A percentile compares a stretch with the other conserved stretches of the same genome.
phyloP scores from a whole-genome alignment of 257 asterid species.

The Petrea volubilis region DNA sequence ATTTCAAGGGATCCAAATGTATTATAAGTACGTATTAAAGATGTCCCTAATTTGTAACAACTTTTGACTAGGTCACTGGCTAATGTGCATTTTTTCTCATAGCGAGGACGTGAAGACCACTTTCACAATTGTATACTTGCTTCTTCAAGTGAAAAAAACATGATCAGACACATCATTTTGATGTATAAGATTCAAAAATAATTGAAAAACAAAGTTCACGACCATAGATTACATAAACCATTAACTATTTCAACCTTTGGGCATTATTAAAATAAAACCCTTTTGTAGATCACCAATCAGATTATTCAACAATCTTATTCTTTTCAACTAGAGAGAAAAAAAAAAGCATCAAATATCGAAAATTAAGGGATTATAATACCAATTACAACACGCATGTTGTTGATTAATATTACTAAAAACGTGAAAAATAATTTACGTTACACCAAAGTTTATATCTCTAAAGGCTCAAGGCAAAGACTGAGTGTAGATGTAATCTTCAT shows the following conservation, averaged over 20 bases:
- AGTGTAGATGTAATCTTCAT: constrained; percentile 49
- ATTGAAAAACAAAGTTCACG: too few species aligned
- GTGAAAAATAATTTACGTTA: background rate
- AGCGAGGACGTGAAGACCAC: too few species aligned
- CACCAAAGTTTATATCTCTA: background rate
- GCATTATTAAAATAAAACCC: background rate
- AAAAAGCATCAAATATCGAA: background rate
- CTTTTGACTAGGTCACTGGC: too few species aligned
- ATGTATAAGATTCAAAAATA: too few species aligned
- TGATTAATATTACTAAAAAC: background rate
- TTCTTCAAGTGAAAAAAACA: too few species aligned
- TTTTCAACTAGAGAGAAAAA: background rate
- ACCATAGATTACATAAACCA: too few species aligned
- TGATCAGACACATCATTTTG: too few species aligned
- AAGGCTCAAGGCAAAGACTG: constrained; percentile 38
- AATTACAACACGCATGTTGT: background rate
- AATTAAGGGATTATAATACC: background rate
- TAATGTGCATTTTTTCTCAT: too few species aligned
- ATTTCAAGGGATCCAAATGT: too few species aligned
- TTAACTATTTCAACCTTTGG: background rate
- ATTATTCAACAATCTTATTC: background rate
- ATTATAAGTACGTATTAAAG: too few species aligned
- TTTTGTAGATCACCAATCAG: background rate
- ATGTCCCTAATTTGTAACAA: too few species aligned
- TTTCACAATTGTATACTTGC: too few species aligned